Conservation (phyloP, 306 rosid species). For the Alnus glutinosa region DNA sequence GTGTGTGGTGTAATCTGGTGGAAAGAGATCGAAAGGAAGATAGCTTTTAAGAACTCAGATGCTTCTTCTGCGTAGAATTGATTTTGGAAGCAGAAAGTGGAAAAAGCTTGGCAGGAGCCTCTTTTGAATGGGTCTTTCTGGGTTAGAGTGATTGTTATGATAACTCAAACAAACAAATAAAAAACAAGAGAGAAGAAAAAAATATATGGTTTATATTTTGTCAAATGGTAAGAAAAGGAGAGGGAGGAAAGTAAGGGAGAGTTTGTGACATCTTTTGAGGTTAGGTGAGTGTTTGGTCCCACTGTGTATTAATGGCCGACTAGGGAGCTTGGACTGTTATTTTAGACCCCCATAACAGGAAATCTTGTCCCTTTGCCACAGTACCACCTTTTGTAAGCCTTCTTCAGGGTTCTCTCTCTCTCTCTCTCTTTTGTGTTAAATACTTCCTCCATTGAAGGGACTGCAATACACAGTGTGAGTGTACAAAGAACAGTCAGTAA, state of each 20-base stretch:
- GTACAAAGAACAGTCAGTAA: conserved; percentile 38
- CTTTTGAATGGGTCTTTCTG: conserved; percentile 53
- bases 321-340: conserved; percentile 44
- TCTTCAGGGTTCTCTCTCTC: conserved; percentile 33
- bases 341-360: conserved; percentile 54
- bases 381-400: conserved; percentile 43
- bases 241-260: conserved; percentile 17
- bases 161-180: conserved; percentile 3
- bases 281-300: conserved; percentile 67
- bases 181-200: conserved; percentile 11
- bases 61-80: conserved; percentile 5
- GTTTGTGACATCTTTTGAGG: conserved; percentile 42
- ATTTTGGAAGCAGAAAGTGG: conserved; percentile 60
- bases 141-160: conserved; percentile 43
- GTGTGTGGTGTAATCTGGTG: conserved; percentile 11
- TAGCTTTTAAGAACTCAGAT: conserved; percentile 36
- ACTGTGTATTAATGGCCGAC: conserved; percentile 59
- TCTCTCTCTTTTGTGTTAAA: neutral
- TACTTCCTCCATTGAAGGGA: conserved; percentile 38
- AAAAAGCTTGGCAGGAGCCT: conserved; percentile 49
- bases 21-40: neutral
- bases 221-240: conserved; percentile 22
- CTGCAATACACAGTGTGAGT: conserved; percentile 20
- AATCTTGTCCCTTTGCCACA: conserved; percentile 50
- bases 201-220: conserved; percentile 13